These are phyloP conservation scores for Cyclocybe aegerita DNA, from an alignment of 768 basidiomycete species.

Conservation along the genomic window DNA sequence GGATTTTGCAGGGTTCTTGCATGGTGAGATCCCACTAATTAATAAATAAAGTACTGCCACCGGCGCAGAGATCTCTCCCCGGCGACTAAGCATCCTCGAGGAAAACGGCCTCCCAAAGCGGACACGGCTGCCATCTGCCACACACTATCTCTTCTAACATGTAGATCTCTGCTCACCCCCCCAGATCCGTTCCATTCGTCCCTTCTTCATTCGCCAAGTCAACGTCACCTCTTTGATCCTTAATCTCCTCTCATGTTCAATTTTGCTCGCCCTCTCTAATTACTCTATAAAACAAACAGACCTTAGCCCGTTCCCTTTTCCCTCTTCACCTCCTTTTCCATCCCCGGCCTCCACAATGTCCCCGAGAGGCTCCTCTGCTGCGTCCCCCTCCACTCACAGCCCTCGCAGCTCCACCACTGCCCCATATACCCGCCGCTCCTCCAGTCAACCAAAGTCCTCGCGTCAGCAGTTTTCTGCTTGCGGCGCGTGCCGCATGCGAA, in stretches of 20 bases:
- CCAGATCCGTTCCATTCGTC: conserved; percentile 45
- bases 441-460: conserved; percentile 70
- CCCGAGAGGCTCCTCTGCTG: conserved; percentile 44
- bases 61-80: conserved; percentile 32
- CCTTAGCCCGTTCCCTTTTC: conserved; percentile 20
- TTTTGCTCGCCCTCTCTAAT: conserved; percentile 26
- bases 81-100: conserved; percentile 39
- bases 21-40: conserved; percentile 23
- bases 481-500: conserved; percentile 88
- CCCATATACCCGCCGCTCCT: conserved; percentile 49
- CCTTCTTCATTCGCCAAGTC: conserved; percentile 33
- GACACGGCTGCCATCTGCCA: no score
- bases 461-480: conserved; percentile 92
- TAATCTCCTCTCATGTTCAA: conserved; percentile 28
- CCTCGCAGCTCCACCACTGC: conserved; percentile 30
- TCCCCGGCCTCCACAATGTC: conserved; percentile 46
- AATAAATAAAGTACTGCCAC: conserved; percentile 32
- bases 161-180: no score
- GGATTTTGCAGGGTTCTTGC: conserved; percentile 21
- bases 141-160: no score
- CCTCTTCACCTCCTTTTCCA: conserved; percentile 17
- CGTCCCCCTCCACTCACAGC: conserved; percentile 36
- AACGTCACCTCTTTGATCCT: conserved; percentile 28
- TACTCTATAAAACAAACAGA: conserved; percentile 34
- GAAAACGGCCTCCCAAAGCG: no score